Evolutionary conservation across 1,284 basidiomycete species (phyloP), one percentile per base, ranked within the genome.

Genomic region (Austroboletus rostrupii): DNA sequence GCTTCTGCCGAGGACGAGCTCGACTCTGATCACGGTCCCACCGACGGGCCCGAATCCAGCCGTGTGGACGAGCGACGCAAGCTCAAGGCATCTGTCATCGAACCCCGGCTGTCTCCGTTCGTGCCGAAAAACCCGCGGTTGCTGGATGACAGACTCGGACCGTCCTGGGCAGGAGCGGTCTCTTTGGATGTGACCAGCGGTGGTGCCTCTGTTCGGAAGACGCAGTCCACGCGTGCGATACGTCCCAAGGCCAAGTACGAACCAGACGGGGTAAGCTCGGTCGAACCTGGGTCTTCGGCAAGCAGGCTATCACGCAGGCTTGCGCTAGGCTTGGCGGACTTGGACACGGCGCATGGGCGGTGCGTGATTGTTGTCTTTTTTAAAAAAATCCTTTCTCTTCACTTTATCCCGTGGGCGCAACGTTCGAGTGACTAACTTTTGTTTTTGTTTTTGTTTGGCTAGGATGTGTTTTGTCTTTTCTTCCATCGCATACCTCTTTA

Each of bases 401-500:
- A 26, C 6, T 26, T 26, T 26, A 7, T 26, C 23, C 23, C 23
- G 6, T 26, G 23, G 23, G 23, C 6, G 3, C 23, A 8, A 26
- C 23, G 23, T 7, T 26, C 23, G 6, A 26, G 23, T 26, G 23
- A 26, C 23, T 26, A 8, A 26, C 23, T 23, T 13, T 13, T 20
- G 36, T 31, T 21, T 13, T 52, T 36, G 5, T 1, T 40, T 43
- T 53, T 39, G 44, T 49, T 31, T 32, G 26, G 44, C 5, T 56
- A 84, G 84, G 53, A 72, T 77, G 56, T 68, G 73, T 33, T 87
- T 87, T 66, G 72, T 85, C 50, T 73, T 72, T 60, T 65, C 72
- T 20, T 83, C 83, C 14, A 73, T 87, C 44, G 66, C 71, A 2
- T 75, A 85, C 60, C 74, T 88, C 41, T 85, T 83, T 70, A 62